phyloP scores from a whole-genome alignment of 2,329 filamentous ascomycete genomes.

The Aspergillus floridensis region DNA sequence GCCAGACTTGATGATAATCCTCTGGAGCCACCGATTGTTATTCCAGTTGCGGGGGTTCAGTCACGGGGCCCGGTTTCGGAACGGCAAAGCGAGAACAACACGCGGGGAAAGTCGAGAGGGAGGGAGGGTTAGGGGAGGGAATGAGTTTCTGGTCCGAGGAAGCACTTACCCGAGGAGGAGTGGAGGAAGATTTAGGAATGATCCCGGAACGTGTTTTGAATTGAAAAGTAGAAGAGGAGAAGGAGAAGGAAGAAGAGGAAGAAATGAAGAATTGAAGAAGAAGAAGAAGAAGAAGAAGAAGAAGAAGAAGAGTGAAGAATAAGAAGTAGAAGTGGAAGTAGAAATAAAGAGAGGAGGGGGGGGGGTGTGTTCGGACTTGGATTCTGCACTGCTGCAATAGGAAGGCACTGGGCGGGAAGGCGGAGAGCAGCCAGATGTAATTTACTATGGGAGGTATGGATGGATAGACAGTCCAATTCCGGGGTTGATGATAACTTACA shows the following conservation, averaged over 20 bases:
- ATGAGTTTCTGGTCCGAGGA: neutral
- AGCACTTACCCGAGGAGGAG: neutral
- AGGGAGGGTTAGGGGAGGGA: no score
- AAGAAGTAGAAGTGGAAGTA: neutral
- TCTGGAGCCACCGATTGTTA: no score
- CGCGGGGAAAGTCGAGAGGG: neutral
- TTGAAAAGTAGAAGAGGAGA: neutral
- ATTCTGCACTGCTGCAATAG: neutral
- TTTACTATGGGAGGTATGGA: no score
- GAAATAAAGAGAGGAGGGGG: neutral
- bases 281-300: slow-evolving; percentile 1
- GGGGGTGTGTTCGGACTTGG: no score
- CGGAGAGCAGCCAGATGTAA: neutral
- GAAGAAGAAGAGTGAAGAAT: neutral
- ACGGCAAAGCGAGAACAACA: slow-evolving; percentile 14
- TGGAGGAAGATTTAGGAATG: neutral
- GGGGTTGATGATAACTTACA: neutral
- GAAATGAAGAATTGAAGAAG: neutral
- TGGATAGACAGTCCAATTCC: neutral
- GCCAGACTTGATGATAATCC: no score
- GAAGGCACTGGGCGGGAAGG: neutral
- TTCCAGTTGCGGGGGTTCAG: no score
- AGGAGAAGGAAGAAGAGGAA: neutral
- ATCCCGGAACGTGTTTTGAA: neutral
- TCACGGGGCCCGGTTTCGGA: slow-evolving; percentile 26